Conservation (phyloP, 2,329 filamentous ascomycete species). For the Cladophialophora bantiana region DNA sequence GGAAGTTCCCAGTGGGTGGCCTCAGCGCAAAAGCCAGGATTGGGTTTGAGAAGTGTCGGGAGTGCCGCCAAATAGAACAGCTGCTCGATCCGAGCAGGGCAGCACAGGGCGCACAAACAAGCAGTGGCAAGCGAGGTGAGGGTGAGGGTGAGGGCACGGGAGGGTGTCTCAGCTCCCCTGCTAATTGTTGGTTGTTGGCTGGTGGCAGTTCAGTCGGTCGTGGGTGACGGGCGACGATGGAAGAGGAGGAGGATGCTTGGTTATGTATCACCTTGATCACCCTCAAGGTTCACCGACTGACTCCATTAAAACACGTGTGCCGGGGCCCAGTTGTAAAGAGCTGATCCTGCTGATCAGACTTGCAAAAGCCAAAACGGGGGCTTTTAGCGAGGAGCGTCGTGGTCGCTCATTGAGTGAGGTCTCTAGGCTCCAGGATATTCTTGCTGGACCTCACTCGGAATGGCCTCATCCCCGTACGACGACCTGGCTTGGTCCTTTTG, state of each 20-base stretch:
- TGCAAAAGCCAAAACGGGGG: not conserved
- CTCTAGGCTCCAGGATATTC: not conserved
- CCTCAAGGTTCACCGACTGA: not conserved
- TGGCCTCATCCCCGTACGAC: not conserved
- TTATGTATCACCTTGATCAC: conserved; percentile 3
- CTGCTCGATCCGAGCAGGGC: not conserved
- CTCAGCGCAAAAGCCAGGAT: not conserved
- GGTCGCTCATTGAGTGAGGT: not conserved
- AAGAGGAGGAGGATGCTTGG: not conserved
- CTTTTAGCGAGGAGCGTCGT: not conserved
- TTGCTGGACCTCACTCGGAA: not conserved
- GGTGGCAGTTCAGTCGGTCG: not conserved
- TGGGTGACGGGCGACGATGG: not conserved
- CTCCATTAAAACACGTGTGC: not conserved
- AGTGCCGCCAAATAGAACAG: too few species aligned
- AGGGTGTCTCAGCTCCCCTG: not conserved
- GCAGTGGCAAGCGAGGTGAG: not conserved
- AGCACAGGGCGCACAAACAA: not conserved
- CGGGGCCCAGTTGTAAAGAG: not conserved
- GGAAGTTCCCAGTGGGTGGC: not conserved
- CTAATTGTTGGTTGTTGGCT: too few species aligned
- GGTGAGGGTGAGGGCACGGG: not conserved
- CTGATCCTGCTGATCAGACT: not conserved
- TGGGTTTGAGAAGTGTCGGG: not conserved
- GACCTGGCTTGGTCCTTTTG: not conserved